phyloP scores from a whole-genome alignment of 768 basidiomycete species.

The Termitomyces sp. region DNA sequence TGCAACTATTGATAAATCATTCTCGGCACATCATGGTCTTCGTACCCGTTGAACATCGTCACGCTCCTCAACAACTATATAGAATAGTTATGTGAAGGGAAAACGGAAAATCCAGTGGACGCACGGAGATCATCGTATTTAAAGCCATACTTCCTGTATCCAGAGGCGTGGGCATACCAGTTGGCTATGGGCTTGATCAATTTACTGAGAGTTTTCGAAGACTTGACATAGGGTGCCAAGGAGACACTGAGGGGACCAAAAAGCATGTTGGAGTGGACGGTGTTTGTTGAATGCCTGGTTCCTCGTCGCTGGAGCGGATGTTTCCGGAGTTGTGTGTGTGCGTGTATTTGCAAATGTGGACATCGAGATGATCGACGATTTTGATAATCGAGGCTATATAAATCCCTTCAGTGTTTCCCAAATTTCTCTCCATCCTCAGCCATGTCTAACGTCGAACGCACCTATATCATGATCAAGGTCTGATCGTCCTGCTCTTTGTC shows the following conservation, averaged over 20 bases:
- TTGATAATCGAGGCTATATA: constrained; percentile 16
- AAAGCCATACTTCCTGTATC: constrained; percentile 85
- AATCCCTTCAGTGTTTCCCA: constrained; percentile 10
- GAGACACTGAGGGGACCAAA: constrained; percentile 62
- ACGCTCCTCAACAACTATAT: constrained; percentile 70
- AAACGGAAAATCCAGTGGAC: constrained; percentile 25
- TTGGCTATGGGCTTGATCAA: constrained; percentile 73
- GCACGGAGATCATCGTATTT: constrained; percentile 91
- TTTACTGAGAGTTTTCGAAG: constrained; percentile 59
- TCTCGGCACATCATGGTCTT: background rate
- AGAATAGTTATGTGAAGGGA: constrained; percentile 6
- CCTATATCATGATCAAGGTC: constrained; percentile 99
- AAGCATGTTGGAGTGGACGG: constrained; percentile 32
- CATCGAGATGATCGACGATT: constrained; percentile 30
- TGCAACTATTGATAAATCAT: constrained; percentile 2
- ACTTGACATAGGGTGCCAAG: constrained; percentile 69
- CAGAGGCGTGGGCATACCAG: constrained; percentile 76
- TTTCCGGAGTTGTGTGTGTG: constrained; percentile 40
- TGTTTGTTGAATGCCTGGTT: background rate
- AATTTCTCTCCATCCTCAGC: constrained; percentile 22
- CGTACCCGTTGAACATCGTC: constrained; percentile 72
- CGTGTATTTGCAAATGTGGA: constrained; percentile 32
- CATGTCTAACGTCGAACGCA: constrained; percentile 79
- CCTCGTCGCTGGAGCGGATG: constrained; percentile 20
- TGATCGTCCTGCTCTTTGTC: constrained; percentile 2